Evolutionary conservation across 1,284 basidiomycete genomes (phyloP), one percentile per base, ranked within the genome.

Genomic region (Meripilus lineatus): DNA sequence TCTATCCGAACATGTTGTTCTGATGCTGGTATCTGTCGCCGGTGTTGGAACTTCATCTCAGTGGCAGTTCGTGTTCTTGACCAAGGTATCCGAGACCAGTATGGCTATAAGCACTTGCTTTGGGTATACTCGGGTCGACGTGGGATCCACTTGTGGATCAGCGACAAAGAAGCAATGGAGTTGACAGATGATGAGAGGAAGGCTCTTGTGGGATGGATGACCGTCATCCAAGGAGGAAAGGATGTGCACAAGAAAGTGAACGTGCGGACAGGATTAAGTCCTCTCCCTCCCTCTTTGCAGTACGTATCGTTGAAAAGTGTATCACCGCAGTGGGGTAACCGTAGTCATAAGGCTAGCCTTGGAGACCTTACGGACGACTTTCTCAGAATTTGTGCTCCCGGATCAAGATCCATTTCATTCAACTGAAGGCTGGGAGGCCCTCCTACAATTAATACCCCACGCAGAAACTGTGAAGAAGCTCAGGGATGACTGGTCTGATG

Each of bases 91-190:
- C 78, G 91, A 32, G 80, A 90, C 13, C 88, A 94, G 50, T 96
- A 93, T 62, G 94, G 93, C 2, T 89, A 81, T 58, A 63, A 72
- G 40, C 74, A 82, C 58, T 74, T 99, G 22, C 72, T 99, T 13
- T 99, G 96, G 96, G 94, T 99, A 20, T 99, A 98, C 66, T 99
- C 96, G 13, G 95, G 95, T 50, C 86, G 95, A 35, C 88, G 95
- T 68, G 95, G 96, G 54, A 99, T 99, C 56, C 95, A 99, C 72
- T 79, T 93, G 62, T 99, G 95, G 95, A 84, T 99, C 49, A 94
- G 91, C 5, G 95, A 99, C 64, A 71, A 75, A 40, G 80, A 87
- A 45, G 96, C 96, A 0, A 76, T 96, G 69, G 81, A 79, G 48
- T 71, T 99, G 41, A 93, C 89, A 3, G 96, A 99, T 60, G 92